phyloP scores from a whole-genome alignment of 2,329 filamentous ascomycete species.

The Neonectria punicea region DNA sequence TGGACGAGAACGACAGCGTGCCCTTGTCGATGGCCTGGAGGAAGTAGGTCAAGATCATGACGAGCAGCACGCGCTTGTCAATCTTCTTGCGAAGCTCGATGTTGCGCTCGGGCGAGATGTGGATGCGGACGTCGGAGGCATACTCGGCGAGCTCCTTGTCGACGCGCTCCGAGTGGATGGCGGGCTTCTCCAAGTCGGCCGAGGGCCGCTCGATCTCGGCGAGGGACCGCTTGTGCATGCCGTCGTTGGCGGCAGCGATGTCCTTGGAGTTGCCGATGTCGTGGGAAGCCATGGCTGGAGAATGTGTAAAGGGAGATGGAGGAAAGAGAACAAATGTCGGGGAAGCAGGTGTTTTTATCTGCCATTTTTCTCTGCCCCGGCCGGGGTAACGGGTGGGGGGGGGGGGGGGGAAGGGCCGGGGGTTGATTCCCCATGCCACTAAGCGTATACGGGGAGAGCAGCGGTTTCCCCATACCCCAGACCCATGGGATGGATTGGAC shows the following conservation, averaged over 20 bases:
- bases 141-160: slow-evolving; percentile 77
- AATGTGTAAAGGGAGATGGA: too few species aligned
- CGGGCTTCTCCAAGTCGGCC: slow-evolving; percentile 51
- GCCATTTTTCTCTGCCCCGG: neutral
- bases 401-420: neutral
- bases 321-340: neutral
- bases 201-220: slow-evolving; percentile 42
- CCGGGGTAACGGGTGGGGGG: slow-evolving; percentile 13
- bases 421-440: slow-evolving; percentile 2
- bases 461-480: slow-evolving; percentile 14
- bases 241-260: slow-evolving; percentile 10
- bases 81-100: slow-evolving; percentile 71
- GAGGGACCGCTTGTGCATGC: slow-evolving; percentile 29
- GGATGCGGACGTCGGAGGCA: slow-evolving; percentile 63
- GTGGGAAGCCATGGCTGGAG: slow-evolving; percentile 21
- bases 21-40: slow-evolving; percentile 76
- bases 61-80: slow-evolving; percentile 71
- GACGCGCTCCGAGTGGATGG: slow-evolving; percentile 62
- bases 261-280: slow-evolving; percentile 11
- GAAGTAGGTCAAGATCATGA: slow-evolving; percentile 82
- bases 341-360: slow-evolving; percentile 14
- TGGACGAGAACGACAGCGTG: slow-evolving; percentile 71
- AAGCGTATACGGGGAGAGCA: neutral
- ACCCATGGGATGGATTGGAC: neutral
- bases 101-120: slow-evolving; percentile 70